Base-by-base conservation (phyloP, 148 eudicot species). In the Arctostaphylos glauca region DNA sequence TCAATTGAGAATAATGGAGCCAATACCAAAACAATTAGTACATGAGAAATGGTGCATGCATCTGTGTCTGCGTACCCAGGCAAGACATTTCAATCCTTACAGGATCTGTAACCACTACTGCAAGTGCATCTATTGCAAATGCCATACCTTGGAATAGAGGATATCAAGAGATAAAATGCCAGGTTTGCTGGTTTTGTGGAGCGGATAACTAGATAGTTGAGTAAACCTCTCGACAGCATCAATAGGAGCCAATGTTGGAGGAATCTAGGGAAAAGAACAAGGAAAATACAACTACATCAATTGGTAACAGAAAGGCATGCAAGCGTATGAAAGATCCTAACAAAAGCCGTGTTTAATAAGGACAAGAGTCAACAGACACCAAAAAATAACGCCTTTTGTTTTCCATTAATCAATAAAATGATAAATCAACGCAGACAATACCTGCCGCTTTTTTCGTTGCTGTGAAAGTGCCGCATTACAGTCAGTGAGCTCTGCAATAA, bases 151-250 rank as follows among this genome's bases (percentile, higher is more conserved):
- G 54, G 98, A 80, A 76, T 87, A 71, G 84, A 89, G 90, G 44
- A 93, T 89, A 82, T 96, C 99, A 73, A 94, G 54, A 67, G 93
- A 91, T 52, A 96, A 86, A 84, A 96, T 91, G 84, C 99, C 99
- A 46, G 99, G 97, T 84, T 96, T 96, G 89, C 83, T 96, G 53
- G 99, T 94, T 84, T 91, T 92, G 84, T 94, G 98, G 68, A 96
- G 94, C 53, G 99, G 99, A 81, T 90, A 90, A 77, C 98, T 91
- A 80, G 90, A 83, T 18, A 96, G 92, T 78, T 94, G 97, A 56
- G 97, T 94, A 83, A 90, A 96, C 41, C 90, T 88, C 84, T 90
- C 95, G 71, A 96, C 78, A 82, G 88, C 94, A 82, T 92, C 99
- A 76, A 93, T 58, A 72, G 97, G 79, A 80, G 99, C 94, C 91